These are phyloP conservation scores for Monosporozyma unispora DNA, from an alignment of 805 yeast genomes.

Conservation along the genomic window DNA sequence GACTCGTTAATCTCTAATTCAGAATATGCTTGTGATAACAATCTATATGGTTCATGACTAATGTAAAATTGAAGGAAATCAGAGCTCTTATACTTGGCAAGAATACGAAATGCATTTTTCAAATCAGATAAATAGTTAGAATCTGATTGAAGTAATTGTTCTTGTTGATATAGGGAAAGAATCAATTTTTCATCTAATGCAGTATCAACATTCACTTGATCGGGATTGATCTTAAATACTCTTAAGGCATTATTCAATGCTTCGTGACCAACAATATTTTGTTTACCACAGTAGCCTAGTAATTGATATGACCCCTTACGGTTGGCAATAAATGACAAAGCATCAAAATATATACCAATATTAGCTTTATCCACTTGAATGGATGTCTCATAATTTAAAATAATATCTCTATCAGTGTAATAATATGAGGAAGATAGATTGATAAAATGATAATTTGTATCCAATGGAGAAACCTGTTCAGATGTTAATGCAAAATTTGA, in stretches of 20 bases:
- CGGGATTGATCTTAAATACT: conserved; percentile 29
- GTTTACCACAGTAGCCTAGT: conserved; percentile 39
- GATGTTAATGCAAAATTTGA: not conserved
- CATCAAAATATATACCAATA: conserved; percentile 48
- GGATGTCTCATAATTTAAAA: conserved; percentile 38
- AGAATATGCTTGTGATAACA: conserved; percentile 43
- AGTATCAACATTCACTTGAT: conserved; percentile 10
- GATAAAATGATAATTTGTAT: conserved; percentile 32
- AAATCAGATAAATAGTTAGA: conserved; percentile 19
- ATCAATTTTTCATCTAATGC: conserved; percentile 24
- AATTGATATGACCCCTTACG: conserved; percentile 39
- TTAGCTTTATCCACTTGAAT: conserved; percentile 36
- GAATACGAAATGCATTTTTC: conserved; percentile 33
- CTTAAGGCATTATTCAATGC: conserved; percentile 37
- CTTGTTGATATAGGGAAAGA: conserved; percentile 29
- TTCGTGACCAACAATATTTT: conserved; percentile 44
- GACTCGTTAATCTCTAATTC: conserved; percentile 41
- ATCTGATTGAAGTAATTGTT: conserved; percentile 9
- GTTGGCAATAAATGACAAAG: conserved; percentile 44
- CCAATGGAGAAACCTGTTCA: conserved; percentile 9
- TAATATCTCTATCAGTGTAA: conserved; percentile 42
- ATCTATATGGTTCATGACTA: conserved; percentile 37
- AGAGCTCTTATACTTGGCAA: conserved; percentile 36
- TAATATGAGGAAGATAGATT: conserved; percentile 40
- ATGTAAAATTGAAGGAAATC: conserved; percentile 29